Base-by-base conservation (phyloP, 176 grass and related monocot species). In the Carex kokanica region DNA sequence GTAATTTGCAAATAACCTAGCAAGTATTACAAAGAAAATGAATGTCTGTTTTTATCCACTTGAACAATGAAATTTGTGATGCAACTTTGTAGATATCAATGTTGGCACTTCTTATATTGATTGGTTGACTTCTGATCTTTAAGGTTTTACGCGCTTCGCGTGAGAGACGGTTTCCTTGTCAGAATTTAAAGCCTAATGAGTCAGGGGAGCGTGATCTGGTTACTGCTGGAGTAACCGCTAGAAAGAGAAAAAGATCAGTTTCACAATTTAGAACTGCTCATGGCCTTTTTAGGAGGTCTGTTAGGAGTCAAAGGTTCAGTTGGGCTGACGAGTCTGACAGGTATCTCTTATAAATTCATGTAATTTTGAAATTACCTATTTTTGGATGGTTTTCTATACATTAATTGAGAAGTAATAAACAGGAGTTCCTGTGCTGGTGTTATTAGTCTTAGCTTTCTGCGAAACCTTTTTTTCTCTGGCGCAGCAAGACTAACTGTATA, bases 141-240 rank as follows among this genome's bases (percentile, higher is more conserved):
- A 84, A 98, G 95, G 95, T 98, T 54, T 91, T 98, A 60, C 88
- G 92, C 75, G 69, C 89, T 82, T 95, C 89, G 6, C 90, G 90
- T 64, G 85, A 83, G 57, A 89, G 83, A 53, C 61, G 90, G 11
- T 65, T 85, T 59, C 83, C 85, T 81, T 69, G 58, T 60, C 72
- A 79, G 83, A 66, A 55, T 81, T 84, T 66, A 75, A 86, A 90
- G 78, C 40, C 77, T 14, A 91, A 64, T 8, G 15, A 88, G 83
- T 62, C 84, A 80, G 82, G 81, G 41, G 85, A 84, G 55, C 79
- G 6, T 49, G 79, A 64, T 75, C 21, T 25, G 72, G 4, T 81
- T 85, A 60, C 70, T 78, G 69, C 72, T 79, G 63, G 87, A 86
- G 85, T 61, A 52, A 70, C 58, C 84, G 47, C 52, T 86, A 84